A percentile compares a stretch with the other conserved stretches of the same genome.
Evolutionary conservation across 2,329 filamentous ascomycete genomes (phyloP).

Genomic region (Penicillium sp.): DNA sequence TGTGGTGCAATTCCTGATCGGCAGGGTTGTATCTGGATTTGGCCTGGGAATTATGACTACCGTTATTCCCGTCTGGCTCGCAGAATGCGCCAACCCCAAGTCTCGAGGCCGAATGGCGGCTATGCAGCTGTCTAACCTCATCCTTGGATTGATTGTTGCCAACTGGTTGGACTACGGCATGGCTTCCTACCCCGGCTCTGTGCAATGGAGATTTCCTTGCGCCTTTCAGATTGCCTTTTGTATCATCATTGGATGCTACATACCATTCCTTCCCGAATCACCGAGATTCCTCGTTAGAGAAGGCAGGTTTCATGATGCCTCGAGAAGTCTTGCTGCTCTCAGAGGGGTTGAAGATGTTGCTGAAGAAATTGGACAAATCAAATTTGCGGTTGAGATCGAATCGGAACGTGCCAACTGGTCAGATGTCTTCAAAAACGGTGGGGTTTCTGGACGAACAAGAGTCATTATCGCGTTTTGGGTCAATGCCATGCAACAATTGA

Average conservation of each 20-base stretch:
- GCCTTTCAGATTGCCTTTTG: conserved; percentile 31
- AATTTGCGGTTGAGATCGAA: too few species aligned
- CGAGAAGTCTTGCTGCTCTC: too few species aligned
- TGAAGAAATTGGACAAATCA: too few species aligned
- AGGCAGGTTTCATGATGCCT: too few species aligned
- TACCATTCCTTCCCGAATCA: conserved; percentile 31
- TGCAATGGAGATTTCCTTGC: conserved; percentile 32
- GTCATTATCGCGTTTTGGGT: conserved; percentile 22
- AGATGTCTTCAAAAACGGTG: too few species aligned
- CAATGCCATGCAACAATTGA: conserved; percentile 28
- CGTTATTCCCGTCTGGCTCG: conserved; percentile 30
- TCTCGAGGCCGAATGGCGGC: conserved; percentile 28
- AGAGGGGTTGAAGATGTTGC: conserved; percentile 8
- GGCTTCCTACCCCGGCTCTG: conserved; percentile 20
- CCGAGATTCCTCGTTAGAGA: conserved; percentile 26
- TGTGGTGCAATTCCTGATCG: conserved; percentile 28
- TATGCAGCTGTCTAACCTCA: conserved; percentile 33
- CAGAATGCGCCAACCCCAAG: conserved; percentile 10
- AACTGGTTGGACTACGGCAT: conserved; percentile 40
- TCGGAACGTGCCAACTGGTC: too few species aligned
- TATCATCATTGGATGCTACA: conserved; percentile 21
- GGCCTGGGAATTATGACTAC: conserved; percentile 32
- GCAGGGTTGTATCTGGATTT: conserved; percentile 31
- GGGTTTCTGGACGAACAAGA: conserved; percentile 4
- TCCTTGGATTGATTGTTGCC: conserved; percentile 17